phyloP scores from a whole-genome alignment of 805 yeast genomes.

The Kuraishia capsulata region DNA sequence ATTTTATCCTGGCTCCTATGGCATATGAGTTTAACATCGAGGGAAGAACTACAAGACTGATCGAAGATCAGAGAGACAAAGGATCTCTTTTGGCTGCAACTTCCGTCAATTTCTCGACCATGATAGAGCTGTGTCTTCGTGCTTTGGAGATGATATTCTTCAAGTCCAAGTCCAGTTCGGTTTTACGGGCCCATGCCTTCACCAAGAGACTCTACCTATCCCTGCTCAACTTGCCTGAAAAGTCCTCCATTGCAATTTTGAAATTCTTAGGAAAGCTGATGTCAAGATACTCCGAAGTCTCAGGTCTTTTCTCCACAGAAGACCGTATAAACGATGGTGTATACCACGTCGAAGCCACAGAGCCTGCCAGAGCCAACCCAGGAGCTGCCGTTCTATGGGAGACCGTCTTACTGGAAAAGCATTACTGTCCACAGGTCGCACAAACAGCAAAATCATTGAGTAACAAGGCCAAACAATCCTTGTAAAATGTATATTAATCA shows the following conservation, averaged over 20 bases:
- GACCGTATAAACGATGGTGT: constrained; percentile 81
- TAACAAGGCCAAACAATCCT: constrained; percentile 13
- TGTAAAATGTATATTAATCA: background rate
- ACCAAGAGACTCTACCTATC: constrained; percentile 68
- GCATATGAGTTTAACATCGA: constrained; percentile 79
- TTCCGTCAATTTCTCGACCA: constrained; percentile 79
- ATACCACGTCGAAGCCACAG: constrained; percentile 54
- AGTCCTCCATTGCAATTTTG: constrained; percentile 68
- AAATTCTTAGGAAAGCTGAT: constrained; percentile 72
- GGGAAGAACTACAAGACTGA: constrained; percentile 67
- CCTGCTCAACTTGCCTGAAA: constrained; percentile 75
- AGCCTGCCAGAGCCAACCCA: constrained; percentile 70
- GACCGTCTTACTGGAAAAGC: constrained; percentile 64
- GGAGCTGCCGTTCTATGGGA: constrained; percentile 93
- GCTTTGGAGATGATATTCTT: constrained; percentile 78
- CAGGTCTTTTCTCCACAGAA: constrained; percentile 77
- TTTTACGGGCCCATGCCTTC: constrained; percentile 67
- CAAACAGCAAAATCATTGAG: constrained; percentile 46
- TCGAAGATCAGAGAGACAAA: constrained; percentile 47
- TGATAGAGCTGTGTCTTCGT: constrained; percentile 71
- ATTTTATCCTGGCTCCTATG: constrained; percentile 56
- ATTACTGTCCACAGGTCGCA: constrained; percentile 75
- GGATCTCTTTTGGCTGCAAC: constrained; percentile 34
- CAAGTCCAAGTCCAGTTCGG: constrained; percentile 59
- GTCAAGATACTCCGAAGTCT: constrained; percentile 60